Base-by-base conservation (phyloP, 148 eudicot genomes). In the Rhododendron ovatum region DNA sequence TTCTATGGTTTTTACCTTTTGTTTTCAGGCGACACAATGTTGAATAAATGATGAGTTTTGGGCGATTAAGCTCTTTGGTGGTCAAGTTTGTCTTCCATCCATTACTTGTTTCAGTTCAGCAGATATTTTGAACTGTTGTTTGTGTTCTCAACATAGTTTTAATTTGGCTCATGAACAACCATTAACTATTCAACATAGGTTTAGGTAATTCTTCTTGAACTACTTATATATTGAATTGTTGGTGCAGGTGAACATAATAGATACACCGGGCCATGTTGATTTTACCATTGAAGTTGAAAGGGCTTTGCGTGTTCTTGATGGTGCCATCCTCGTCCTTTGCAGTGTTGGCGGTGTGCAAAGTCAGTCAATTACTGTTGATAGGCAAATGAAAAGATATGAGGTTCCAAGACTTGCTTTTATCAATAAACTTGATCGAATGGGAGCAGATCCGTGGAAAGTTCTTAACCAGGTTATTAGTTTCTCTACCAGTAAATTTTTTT, bases 311-410 rank as follows among this genome's bases (percentile, higher is more conserved):
- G 99, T 96, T 51, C 96, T 96, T 86, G 99, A 96, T 94, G 99
- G 99, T 61, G 99, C 99, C 88, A 91, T 96, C 83, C 99, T 96
- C 77, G 99, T 95, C 83, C 96, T 96, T 78, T 96, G 99, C 83
- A 95, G 99, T 87, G 99, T 96, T 88, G 99, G 99, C 87, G 99
- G 99, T 82, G 99, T 96, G 63, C 99, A 96, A 89, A 96, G 98
- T 88, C 99, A 96, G 86, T 96, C 99, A 26, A 96, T 96, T 79
- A 96, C 99, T 80, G 99, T 96, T 86, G 99, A 96, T 89, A 91
- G 99, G 85, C 99, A 96, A 92, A 96, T 96, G 99, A 92, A 94
- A 89, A 93, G 99, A 90, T 96, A 96, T 86, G 98, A 92, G 85
- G 99, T 96, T 87, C 99, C 99, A 22, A 91, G 99, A 90, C 85